Conservation (phyloP, 768 basidiomycete species). For the Clathrus columnatus region DNA sequence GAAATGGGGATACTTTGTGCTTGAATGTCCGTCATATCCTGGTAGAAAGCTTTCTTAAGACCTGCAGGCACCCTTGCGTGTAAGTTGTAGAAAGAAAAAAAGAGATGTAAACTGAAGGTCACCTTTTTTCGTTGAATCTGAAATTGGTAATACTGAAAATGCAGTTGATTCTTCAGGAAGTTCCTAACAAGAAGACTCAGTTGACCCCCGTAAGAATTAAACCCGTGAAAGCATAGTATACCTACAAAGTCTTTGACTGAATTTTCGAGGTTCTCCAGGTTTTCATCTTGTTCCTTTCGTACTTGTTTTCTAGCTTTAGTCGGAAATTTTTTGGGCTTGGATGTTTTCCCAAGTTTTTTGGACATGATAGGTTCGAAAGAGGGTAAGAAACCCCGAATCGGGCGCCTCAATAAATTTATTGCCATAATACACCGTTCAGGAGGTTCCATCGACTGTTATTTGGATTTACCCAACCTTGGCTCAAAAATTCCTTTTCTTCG, state of each 20-base stretch:
- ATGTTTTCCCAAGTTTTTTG: neutral
- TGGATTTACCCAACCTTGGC: neutral
- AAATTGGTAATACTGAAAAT: slow-evolving; percentile 74
- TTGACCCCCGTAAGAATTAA: neutral
- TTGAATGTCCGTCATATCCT: slow-evolving; percentile 80
- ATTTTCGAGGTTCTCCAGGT: slow-evolving; percentile 23
- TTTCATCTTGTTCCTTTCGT: slow-evolving; percentile 16
- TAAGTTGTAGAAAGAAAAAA: neutral
- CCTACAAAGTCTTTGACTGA: slow-evolving; percentile 26
- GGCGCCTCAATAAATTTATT: no score
- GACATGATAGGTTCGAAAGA: neutral
- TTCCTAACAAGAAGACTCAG: slow-evolving; percentile 29
- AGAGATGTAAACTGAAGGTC: neutral
- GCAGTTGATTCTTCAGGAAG: slow-evolving; percentile 40
- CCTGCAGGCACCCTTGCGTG: slow-evolving; percentile 43
- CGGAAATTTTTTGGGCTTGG: neutral
- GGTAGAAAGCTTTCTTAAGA: slow-evolving; percentile 78
- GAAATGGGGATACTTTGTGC: slow-evolving; percentile 49
- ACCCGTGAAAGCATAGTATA: slow-evolving; percentile 5
- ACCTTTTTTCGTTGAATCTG: slow-evolving; percentile 68
- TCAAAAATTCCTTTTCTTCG: no score
- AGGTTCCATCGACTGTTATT: no score
- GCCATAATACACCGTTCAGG: no score
- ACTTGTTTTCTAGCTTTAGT: neutral
- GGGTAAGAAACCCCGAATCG: neutral